Evolutionary conservation across 768 basidiomycete genomes (phyloP).

Genomic region (Mycena amicta): DNA sequence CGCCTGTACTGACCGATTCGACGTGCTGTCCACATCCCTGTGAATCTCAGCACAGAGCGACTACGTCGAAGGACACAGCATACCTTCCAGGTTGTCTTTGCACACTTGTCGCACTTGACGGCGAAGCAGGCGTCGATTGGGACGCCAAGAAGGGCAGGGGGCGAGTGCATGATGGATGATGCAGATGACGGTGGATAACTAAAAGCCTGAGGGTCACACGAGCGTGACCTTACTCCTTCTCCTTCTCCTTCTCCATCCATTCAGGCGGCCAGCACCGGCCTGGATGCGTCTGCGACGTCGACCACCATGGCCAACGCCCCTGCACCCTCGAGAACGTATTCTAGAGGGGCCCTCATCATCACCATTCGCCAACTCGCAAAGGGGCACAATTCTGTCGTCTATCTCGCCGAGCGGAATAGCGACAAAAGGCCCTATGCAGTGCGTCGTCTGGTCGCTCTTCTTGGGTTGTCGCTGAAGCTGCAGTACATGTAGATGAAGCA

Average conservation of each 20-base stretch:
- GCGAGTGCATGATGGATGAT: constrained; percentile 15
- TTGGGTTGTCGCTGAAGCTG: not conserved
- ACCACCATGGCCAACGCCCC: not conserved
- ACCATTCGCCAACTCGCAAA: constrained; percentile 14
- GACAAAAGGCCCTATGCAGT: constrained; percentile 14
- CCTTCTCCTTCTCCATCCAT: not conserved
- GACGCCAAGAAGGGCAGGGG: constrained; percentile 17
- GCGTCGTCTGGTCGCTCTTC: not conserved
- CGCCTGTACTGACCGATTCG: constrained; percentile 50
- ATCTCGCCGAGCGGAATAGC: constrained; percentile 18
- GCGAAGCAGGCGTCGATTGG: constrained; percentile 57
- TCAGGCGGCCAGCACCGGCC: no score
- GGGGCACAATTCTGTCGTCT: constrained; percentile 19
- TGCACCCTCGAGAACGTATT: not conserved
- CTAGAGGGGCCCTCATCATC: constrained; percentile 1
- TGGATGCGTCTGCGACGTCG: not conserved
- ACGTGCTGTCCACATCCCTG: constrained; percentile 75
- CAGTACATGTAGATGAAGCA: constrained; percentile 19
- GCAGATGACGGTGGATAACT: not conserved
- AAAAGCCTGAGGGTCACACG: not conserved
- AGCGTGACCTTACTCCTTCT: not conserved
- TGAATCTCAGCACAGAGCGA: not conserved
- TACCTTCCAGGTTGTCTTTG: constrained; percentile 75
- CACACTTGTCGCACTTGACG: constrained; percentile 62
- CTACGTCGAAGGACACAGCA: constrained; percentile 19